Evolutionary conservation across 148 eudicot genomes (phyloP).

Genomic region (Rhododendron simsii): DNA sequence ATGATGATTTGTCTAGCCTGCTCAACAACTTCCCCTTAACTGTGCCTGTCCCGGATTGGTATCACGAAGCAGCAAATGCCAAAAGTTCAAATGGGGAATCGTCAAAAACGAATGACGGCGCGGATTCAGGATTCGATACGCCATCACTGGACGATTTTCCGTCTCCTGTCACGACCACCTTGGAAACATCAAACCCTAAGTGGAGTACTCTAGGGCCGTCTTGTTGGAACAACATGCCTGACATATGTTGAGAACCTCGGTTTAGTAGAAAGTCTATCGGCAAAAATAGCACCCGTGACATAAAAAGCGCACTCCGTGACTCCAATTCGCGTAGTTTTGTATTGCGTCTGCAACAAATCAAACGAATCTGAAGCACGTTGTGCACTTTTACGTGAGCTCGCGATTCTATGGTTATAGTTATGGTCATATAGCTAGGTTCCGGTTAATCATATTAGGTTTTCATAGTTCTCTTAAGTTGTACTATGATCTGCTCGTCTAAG

Average conservation of each 20-base stretch:
- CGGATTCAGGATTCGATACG: slow-evolving; percentile 14
- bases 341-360: not conserved
- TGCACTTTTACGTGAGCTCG: not conserved
- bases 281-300: not conserved
- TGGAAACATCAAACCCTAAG: slow-evolving; percentile 19
- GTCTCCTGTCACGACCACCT: slow-evolving; percentile 19
- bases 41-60: slow-evolving; percentile 49
- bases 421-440: not conserved
- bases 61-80: slow-evolving; percentile 25
- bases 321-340: not conserved
- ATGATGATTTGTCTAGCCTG: slow-evolving; percentile 60
- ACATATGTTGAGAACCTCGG: slow-evolving; percentile 25
- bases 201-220: slow-evolving; percentile 31
- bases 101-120: slow-evolving; percentile 18
- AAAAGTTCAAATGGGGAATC: slow-evolving; percentile 32
- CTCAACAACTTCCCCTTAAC: slow-evolving; percentile 60
- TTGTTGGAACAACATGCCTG: slow-evolving; percentile 63
- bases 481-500: not conserved
- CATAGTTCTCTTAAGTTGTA: not conserved
- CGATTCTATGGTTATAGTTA: not conserved
- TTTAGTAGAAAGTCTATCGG: not conserved
- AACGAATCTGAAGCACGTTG: not conserved
- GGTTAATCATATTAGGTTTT: not conserved
- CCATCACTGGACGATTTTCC: slow-evolving; percentile 14
- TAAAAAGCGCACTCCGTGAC: not conserved